A percentile compares a stretch with the other conserved stretches of the same genome.
phyloP scores from a whole-genome alignment of 73 alveolate genomes.

The Paramecium primaurelia region DNA sequence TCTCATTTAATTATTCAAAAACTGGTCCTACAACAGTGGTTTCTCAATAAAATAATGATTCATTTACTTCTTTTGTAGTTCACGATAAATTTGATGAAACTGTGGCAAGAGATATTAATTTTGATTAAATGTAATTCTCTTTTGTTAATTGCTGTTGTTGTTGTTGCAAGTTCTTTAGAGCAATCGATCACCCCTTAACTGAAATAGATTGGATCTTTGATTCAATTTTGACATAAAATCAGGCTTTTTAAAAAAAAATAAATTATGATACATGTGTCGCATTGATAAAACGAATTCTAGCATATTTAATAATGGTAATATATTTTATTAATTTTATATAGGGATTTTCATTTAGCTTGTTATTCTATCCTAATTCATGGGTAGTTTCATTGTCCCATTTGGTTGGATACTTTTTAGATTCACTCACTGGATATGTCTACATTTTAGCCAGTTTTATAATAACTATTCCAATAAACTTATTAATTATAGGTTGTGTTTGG shows the following conservation, averaged over 20 bases:
- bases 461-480: not conserved
- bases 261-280: not conserved
- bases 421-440: not conserved
- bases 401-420: not conserved
- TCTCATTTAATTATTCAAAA: not conserved
- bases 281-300: not conserved
- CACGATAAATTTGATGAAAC: constrained; percentile 27
- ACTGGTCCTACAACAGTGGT: not conserved
- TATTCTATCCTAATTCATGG: not conserved
- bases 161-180: not conserved
- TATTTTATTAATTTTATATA: not conserved
- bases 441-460: not conserved
- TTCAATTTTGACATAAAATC: not conserved
- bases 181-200: not conserved
- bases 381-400: not conserved
- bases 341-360: not conserved
- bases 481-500: not conserved
- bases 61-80: not conserved
- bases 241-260: not conserved
- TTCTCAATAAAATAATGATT: not conserved
- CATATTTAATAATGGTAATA: not conserved
- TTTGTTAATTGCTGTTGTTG: not conserved
- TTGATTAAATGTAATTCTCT: not conserved
- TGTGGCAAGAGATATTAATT: not conserved
- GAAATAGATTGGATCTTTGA: not conserved